phyloP scores from a whole-genome alignment of 176 grass and related monocot species.

The Dactylis glomerata region DNA sequence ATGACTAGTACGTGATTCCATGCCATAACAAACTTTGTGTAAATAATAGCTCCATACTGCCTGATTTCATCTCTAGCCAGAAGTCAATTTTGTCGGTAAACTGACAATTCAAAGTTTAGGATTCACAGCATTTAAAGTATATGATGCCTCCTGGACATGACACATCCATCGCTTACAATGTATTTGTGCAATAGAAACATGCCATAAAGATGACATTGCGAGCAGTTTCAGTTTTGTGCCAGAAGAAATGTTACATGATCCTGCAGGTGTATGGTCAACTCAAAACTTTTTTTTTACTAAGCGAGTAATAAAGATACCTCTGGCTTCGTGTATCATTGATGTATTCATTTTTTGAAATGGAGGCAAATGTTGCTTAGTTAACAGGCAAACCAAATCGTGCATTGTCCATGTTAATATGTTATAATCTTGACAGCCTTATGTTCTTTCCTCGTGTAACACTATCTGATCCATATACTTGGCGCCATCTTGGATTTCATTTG shows the following conservation, averaged over 20 bases:
- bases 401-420: constrained; percentile 8
- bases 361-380: background rate
- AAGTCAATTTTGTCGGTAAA: constrained; percentile 58
- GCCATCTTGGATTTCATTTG: background rate
- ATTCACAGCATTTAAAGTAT: constrained; percentile 25
- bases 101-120: constrained; percentile 38
- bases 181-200: constrained; percentile 28
- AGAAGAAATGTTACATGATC: constrained; percentile 26
- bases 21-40: constrained; percentile 38
- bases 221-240: background rate
- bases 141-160: constrained; percentile 17
- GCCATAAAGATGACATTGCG: constrained; percentile 13
- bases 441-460: background rate
- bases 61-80: constrained; percentile 52
- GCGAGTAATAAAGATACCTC: constrained; percentile 32
- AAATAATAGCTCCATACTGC: constrained; percentile 48
- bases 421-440: background rate
- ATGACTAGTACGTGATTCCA: constrained; percentile 30
- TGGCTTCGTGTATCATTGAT: background rate
- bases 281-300: too few relatives aligned
- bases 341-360: background rate
- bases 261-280: constrained; percentile 20
- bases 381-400: background rate
- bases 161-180: constrained; percentile 28
- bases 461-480: background rate